Percentiles rank a stretch among this genome's conserved stretches.
These are phyloP conservation scores for Shiraia bambusicola DNA, from an alignment of 2,329 filamentous ascomycete species.

Conservation along the genomic window DNA sequence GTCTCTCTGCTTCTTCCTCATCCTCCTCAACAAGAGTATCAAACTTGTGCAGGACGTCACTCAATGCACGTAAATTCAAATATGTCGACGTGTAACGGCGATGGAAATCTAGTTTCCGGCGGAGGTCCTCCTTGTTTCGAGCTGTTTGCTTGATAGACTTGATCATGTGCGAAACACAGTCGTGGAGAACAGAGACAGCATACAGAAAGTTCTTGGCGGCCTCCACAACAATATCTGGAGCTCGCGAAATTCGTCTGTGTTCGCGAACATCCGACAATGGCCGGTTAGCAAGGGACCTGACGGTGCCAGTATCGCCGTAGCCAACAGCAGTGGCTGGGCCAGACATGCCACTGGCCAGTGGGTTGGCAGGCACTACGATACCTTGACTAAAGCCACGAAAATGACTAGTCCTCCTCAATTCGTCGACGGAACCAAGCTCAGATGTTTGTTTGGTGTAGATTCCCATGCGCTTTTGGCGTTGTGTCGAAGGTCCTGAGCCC, in stretches of 20 bases:
- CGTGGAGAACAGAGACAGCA: conserved; percentile 54
- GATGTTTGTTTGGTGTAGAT: conserved; percentile 60
- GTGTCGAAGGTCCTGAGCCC: conserved; percentile 54
- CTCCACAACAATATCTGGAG: conserved; percentile 55
- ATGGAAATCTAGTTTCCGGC: conserved; percentile 49
- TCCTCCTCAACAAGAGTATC: conserved; percentile 54
- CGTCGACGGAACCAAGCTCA: conserved; percentile 56
- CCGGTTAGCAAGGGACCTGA: conserved; percentile 45
- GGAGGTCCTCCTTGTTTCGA: conserved; percentile 48
- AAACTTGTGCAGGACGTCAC: conserved; percentile 55
- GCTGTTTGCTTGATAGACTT: conserved; percentile 39
- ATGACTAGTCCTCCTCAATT: conserved; percentile 55
- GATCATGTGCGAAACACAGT: conserved; percentile 40
- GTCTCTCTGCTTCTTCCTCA: conserved; percentile 47
- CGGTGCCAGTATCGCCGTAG: conserved; percentile 39
- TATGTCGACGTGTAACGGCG: conserved; percentile 59
- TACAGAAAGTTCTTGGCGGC: conserved; percentile 58
- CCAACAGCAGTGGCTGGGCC: conserved; percentile 37
- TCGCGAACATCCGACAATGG: conserved; percentile 60
- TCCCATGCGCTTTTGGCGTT: conserved; percentile 61
- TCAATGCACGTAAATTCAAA: conserved; percentile 58
- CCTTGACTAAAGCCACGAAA: conserved; percentile 60
- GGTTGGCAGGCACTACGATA: conserved; percentile 45
- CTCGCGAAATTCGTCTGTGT: conserved; percentile 52
- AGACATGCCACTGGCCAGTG: conserved; percentile 28